These are phyloP conservation scores for Ceratocystis huliohia DNA, from an alignment of 2,329 filamentous ascomycete genomes.

Conservation along the genomic window DNA sequence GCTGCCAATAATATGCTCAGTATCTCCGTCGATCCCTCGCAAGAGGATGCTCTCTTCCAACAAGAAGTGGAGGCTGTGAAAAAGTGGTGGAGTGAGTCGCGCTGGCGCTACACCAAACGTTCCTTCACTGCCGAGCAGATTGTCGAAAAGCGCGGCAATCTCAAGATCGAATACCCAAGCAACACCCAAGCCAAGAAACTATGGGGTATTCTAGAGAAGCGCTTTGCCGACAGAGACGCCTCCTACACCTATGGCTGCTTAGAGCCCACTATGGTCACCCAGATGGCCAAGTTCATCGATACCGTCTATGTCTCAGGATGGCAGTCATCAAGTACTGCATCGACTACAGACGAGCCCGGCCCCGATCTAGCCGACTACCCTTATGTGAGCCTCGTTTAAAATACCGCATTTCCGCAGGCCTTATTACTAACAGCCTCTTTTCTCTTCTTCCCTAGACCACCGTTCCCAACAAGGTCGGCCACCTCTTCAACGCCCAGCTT, in stretches of 20 bases:
- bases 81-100: conserved; percentile 83
- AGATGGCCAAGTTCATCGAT: conserved; percentile 98
- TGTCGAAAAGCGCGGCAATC: conserved; percentile 81
- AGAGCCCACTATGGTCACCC: conserved; percentile 95
- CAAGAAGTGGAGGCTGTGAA: conserved; percentile 81
- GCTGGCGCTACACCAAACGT: conserved; percentile 87
- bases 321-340: conserved; percentile 96
- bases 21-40: conserved; percentile 41
- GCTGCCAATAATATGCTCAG: conserved; percentile 51
- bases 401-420: background rate
- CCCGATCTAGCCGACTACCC: conserved; percentile 98
- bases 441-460: conserved; percentile 52
- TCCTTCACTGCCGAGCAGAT: conserved; percentile 96
- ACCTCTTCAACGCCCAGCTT: conserved; percentile 95
- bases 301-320: conserved; percentile 98
- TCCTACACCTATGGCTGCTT: conserved; percentile 96
- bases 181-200: conserved; percentile 86
- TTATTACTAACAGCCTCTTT: conserved; percentile 1
- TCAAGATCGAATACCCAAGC: conserved; percentile 85
- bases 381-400: conserved; percentile 44
- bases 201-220: conserved; percentile 75
- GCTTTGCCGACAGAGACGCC: conserved; percentile 63
- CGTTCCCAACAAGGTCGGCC: conserved; percentile 94
- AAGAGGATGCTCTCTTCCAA: conserved; percentile 56
- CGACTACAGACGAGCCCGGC: conserved; percentile 85